Conservation (phyloP, 345 rosid species). For the Alliaria petiolata region DNA sequence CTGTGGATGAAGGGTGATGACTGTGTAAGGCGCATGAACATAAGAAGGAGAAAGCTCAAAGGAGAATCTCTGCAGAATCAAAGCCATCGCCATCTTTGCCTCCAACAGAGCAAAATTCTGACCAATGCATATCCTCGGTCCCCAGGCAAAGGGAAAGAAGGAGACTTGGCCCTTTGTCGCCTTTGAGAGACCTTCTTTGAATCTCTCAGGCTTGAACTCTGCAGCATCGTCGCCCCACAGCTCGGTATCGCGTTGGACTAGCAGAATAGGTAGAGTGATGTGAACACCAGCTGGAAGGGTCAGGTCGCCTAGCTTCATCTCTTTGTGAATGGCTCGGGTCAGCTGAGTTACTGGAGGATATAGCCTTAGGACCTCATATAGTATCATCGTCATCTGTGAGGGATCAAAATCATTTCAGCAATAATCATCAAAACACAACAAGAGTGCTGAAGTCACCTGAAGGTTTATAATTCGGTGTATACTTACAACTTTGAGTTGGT, state of each 20-base stretch:
- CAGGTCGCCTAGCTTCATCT: slow-evolving; percentile 40
- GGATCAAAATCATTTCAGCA: neutral
- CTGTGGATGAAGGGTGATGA: slow-evolving; percentile 35
- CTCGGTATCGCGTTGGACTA: slow-evolving; percentile 44
- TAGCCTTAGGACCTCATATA: slow-evolving; percentile 27
- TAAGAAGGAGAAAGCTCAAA: slow-evolving; percentile 43
- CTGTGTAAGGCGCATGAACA: slow-evolving; percentile 34
- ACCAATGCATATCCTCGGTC: slow-evolving; percentile 41
- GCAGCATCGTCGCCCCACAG: slow-evolving; percentile 57
- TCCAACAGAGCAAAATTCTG: slow-evolving; percentile 49
- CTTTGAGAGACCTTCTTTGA: slow-evolving; percentile 41
- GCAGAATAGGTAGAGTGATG: slow-evolving; percentile 20
- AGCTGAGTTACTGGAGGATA: slow-evolving; percentile 15
- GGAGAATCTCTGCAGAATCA: slow-evolving; percentile 41
- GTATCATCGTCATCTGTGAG: slow-evolving; percentile 31
- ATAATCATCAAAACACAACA: neutral
- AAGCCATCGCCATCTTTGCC: slow-evolving; percentile 37
- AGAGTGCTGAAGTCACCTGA: neutral
- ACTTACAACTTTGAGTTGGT: slow-evolving; percentile 42
- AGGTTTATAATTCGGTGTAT: neutral
- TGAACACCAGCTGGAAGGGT: slow-evolving; percentile 32
- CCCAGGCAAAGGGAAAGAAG: slow-evolving; percentile 9
- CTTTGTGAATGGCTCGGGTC: slow-evolving; percentile 22
- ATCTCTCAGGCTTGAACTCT: slow-evolving; percentile 53
- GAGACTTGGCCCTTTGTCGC: slow-evolving; percentile 44